phyloP scores from a whole-genome alignment of 768 basidiomycete genomes.

The Russula dissimulans region DNA sequence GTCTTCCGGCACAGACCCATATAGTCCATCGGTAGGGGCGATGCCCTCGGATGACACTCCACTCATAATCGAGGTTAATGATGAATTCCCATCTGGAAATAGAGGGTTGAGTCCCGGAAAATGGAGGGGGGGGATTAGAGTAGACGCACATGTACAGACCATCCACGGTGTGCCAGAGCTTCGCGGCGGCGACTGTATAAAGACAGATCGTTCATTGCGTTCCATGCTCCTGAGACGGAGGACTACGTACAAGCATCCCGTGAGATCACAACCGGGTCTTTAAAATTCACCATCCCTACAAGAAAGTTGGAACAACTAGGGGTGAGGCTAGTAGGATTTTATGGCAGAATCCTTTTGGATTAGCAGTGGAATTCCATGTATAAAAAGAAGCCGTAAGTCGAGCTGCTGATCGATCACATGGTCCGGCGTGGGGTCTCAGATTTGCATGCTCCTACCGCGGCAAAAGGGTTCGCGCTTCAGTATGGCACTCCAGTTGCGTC shows the following conservation, averaged over 20 bases:
- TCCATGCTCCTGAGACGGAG: background rate
- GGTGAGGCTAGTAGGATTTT: too few relatives aligned
- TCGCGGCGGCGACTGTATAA: background rate
- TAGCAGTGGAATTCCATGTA: too few relatives aligned
- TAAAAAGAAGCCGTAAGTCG: too few relatives aligned
- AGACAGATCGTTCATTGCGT: background rate
- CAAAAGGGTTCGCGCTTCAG: too few relatives aligned
- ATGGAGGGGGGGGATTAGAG: background rate
- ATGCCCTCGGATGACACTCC: background rate
- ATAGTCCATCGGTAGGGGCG: background rate
- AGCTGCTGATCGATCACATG: too few relatives aligned
- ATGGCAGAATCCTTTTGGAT: too few relatives aligned
- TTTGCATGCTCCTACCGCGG: too few relatives aligned
- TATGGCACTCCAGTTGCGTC: too few relatives aligned
- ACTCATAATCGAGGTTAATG: too few relatives aligned
- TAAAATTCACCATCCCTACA: background rate
- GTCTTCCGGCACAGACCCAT: background rate
- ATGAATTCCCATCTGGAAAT: too few relatives aligned
- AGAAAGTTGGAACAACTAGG: background rate
- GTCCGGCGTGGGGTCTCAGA: too few relatives aligned
- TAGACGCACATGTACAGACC: slow-evolving; percentile 3
- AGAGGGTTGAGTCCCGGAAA: too few relatives aligned
- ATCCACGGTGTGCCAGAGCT: slow-evolving; percentile 1
- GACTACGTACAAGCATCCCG: background rate
- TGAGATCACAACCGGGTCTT: background rate